Percentiles rank a stretch among this genome's conserved stretches.
phyloP scores from a whole-genome alignment of 257 asterid species.

The Sherardia arvensis region DNA sequence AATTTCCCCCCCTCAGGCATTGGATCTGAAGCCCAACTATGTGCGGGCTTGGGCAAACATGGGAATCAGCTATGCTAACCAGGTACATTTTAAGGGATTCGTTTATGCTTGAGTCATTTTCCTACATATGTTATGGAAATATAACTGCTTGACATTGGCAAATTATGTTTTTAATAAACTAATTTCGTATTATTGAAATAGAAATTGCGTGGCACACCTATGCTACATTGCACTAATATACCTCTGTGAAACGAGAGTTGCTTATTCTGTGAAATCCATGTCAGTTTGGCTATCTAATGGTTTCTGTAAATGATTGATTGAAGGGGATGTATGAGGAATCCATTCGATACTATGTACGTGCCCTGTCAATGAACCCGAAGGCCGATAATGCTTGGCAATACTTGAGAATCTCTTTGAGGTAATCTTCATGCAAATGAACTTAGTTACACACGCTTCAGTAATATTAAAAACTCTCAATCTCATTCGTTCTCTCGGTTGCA shows the following conservation, averaged over 20 bases:
- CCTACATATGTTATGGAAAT: neutral
- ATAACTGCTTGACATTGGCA: neutral
- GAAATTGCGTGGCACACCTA: neutral
- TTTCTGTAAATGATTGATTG: slow-evolving; percentile 11
- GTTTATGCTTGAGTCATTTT: neutral
- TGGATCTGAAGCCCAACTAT: slow-evolving; percentile 91
- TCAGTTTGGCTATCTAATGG: neutral
- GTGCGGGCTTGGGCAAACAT: slow-evolving; percentile 99
- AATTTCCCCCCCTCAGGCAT: slow-evolving; percentile 51
- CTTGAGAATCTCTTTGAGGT: slow-evolving; percentile 91
- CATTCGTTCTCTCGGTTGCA: slow-evolving; percentile 23
- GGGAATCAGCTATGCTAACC: slow-evolving; percentile 99
- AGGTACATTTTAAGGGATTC: slow-evolving; percentile 39
- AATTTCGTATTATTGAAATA: neutral
- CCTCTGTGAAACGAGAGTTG: neutral
- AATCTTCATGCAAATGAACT: slow-evolving; percentile 9
- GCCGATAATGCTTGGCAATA: slow-evolving; percentile 99
- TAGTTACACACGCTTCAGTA: neutral
- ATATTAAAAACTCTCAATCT: neutral
- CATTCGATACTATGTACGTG: slow-evolving; percentile 90
- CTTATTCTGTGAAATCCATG: neutral
- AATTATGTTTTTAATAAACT: neutral
- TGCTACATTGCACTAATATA: neutral
- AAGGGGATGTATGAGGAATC: slow-evolving; percentile 97
- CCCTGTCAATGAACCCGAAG: slow-evolving; percentile 91